A percentile compares a stretch with the other conserved stretches of the same genome.
Conservation (phyloP, 345 rosid genomes). For the Pistacia atlantica region DNA sequence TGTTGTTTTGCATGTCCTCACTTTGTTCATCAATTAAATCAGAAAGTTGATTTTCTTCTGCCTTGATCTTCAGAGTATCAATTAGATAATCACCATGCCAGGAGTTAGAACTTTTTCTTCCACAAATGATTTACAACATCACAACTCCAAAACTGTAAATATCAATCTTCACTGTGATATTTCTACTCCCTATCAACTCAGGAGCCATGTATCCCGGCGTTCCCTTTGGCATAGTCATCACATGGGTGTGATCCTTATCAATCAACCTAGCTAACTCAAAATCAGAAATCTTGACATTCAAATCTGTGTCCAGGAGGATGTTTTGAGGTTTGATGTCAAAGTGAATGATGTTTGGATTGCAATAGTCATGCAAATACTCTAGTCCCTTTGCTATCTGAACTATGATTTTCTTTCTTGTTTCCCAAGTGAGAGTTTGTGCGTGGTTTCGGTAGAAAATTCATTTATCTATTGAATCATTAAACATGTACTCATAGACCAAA, state of each 20-base stretch:
- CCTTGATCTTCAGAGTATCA: constrained; percentile 8
- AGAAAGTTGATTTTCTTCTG: constrained; percentile 4
- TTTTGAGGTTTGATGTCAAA: constrained; percentile 25
- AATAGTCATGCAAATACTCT: constrained; percentile 27
- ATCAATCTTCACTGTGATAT: constrained; percentile 17
- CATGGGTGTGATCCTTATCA: constrained; percentile 1
- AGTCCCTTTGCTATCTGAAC: constrained; percentile 25
- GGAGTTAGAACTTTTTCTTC: constrained; percentile 1
- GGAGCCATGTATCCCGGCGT: constrained; percentile 20
- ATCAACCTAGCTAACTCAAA: constrained; percentile 11
- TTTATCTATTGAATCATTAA: constrained; percentile 24
- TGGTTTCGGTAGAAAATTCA: constrained; percentile 15
- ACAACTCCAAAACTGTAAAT: neutral
- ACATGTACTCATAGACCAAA: constrained; percentile 25
- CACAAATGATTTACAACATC: constrained; percentile 10
- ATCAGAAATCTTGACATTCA: constrained; percentile 19
- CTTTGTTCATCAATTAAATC: neutral
- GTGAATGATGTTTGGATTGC: constrained; percentile 17
- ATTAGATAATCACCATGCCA: neutral
- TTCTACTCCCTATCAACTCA: neutral
- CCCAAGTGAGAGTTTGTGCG: constrained; percentile 11
- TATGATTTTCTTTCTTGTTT: constrained; percentile 23
- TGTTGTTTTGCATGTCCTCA: neutral
- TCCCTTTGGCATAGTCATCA: constrained; percentile 3
- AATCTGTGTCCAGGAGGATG: constrained; percentile 16